A percentile compares a stretch with the other conserved stretches of the same genome.
phyloP scores from a whole-genome alignment of 768 basidiomycete species.

The Calocybe indica region DNA sequence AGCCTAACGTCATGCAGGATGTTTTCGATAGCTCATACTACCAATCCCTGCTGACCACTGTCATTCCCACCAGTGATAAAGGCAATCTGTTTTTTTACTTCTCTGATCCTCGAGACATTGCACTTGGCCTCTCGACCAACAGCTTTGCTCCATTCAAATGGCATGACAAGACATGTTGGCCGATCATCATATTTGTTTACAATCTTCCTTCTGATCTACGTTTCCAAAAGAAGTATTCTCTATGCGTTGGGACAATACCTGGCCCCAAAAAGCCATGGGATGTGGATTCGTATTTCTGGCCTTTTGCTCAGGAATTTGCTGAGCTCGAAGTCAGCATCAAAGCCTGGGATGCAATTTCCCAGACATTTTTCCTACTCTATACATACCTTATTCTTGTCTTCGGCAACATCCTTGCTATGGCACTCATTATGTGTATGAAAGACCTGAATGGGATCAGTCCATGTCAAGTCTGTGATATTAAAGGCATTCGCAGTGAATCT shows the following conservation, averaged over 20 bases:
- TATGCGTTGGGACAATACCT: slow-evolving; percentile 32
- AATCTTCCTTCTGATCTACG: slow-evolving; percentile 22
- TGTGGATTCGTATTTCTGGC: no score
- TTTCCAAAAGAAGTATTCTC: slow-evolving; percentile 23
- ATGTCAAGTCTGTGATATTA: slow-evolving; percentile 30
- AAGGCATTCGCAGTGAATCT: slow-evolving; percentile 12
- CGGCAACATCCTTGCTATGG: slow-evolving; percentile 17
- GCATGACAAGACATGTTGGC: slow-evolving; percentile 25
- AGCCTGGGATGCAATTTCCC: slow-evolving; percentile 20
- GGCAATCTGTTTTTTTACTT: background rate
- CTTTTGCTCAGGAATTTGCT: slow-evolving; percentile 26
- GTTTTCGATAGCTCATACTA: background rate
- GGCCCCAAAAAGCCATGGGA: slow-evolving; percentile 32
- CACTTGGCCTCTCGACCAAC: background rate
- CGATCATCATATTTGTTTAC: slow-evolving; percentile 29
- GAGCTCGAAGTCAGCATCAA: slow-evolving; percentile 23
- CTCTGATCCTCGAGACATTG: background rate
- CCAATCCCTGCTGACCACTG: background rate
- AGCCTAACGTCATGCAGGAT: background rate
- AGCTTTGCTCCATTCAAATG: slow-evolving; percentile 20
- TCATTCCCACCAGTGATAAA: background rate
- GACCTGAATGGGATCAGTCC: slow-evolving; percentile 33
- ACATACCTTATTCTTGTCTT: slow-evolving; percentile 13
- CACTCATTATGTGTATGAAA: slow-evolving; percentile 27
- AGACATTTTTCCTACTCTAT: slow-evolving; percentile 10